Conservation (phyloP, 2,329 filamentous ascomycete genomes). For the Aureobasidium sp. region DNA sequence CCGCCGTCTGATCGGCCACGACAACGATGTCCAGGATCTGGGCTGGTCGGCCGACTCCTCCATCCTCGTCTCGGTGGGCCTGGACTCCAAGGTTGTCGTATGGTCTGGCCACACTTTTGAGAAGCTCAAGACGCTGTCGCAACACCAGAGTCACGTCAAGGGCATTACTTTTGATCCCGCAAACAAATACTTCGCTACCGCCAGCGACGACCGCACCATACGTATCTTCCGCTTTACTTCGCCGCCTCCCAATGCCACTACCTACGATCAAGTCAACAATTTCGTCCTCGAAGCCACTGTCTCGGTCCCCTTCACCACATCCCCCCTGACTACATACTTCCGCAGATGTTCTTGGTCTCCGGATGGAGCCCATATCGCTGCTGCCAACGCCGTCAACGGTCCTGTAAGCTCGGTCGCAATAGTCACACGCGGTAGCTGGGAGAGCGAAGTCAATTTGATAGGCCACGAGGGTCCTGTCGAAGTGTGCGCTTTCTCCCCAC, state of each 20-base stretch:
- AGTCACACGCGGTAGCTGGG: conserved; percentile 85
- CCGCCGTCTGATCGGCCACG: conserved; percentile 86
- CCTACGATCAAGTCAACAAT: conserved; percentile 94
- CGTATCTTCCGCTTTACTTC: conserved; percentile 94
- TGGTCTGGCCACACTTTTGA: conserved; percentile 99
- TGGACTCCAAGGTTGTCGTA: conserved; percentile 96
- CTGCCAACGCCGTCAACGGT: conserved; percentile 92
- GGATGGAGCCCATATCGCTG: conserved; percentile 92
- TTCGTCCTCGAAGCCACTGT: conserved; percentile 94
- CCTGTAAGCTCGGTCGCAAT: conserved; percentile 96
- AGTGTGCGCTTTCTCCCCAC: conserved; percentile 92
- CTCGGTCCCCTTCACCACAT: conserved; percentile 75
- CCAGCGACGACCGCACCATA: conserved; percentile 92
- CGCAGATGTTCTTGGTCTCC: conserved; percentile 95
- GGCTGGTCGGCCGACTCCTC: conserved; percentile 96
- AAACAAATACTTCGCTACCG: conserved; percentile 98
- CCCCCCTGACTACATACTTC: conserved; percentile 93
- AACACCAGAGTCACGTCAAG: conserved; percentile 96
- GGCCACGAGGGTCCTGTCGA: conserved; percentile 95
- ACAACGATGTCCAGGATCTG: conserved; percentile 96
- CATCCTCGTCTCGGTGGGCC: conserved; percentile 85
- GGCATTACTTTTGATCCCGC: conserved; percentile 97
- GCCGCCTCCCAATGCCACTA: conserved; percentile 79
- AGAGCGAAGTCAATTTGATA: conserved; percentile 93
- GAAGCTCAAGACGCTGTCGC: conserved; percentile 86